These are phyloP conservation scores for Malus asiatica DNA, from an alignment of 306 rosid species.

Conservation along the genomic window DNA sequence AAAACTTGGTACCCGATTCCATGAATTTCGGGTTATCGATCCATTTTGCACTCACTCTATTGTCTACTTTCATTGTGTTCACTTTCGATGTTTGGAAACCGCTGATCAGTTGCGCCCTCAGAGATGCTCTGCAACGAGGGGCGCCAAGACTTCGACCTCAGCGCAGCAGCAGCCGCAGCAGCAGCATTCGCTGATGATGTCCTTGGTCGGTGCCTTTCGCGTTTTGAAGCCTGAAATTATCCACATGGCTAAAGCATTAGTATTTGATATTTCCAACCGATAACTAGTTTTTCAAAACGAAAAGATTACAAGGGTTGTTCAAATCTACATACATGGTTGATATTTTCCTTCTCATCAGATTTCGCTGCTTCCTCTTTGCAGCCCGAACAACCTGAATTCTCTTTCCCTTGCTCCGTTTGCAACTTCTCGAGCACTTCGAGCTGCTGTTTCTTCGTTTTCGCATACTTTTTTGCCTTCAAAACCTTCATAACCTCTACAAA, in stretches of 20 bases:
- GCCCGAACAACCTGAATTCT: slow-evolving; percentile 31
- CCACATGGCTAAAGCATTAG: background rate
- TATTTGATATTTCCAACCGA: no score
- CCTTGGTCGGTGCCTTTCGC: slow-evolving; percentile 53
- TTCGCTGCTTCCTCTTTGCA: slow-evolving; percentile 38
- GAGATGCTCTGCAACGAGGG: slow-evolving; percentile 91
- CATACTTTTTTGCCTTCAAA: slow-evolving; percentile 70
- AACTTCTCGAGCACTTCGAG: slow-evolving; percentile 26
- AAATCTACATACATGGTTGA: slow-evolving; percentile 42
- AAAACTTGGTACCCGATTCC: slow-evolving; percentile 30
- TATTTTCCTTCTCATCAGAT: slow-evolving; percentile 23
- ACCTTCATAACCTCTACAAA: slow-evolving; percentile 80
- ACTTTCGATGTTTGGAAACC: background rate
- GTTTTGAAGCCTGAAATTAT: slow-evolving; percentile 51
- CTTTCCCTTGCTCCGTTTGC: slow-evolving; percentile 19
- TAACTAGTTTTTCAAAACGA: background rate
- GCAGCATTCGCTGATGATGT: slow-evolving; percentile 32
- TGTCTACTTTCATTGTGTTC: slow-evolving; percentile 13
- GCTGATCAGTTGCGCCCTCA: slow-evolving; percentile 44
- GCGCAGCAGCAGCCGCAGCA: slow-evolving; percentile 22
- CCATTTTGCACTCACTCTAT: slow-evolving; percentile 19
- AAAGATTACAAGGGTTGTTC: background rate
- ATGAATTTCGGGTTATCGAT: slow-evolving; percentile 12
- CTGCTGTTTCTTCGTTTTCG: slow-evolving; percentile 60
- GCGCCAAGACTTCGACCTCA: slow-evolving; percentile 74